phyloP scores from a whole-genome alignment of 2,329 filamentous ascomycete genomes.

The Trichoderma lentiforme region DNA sequence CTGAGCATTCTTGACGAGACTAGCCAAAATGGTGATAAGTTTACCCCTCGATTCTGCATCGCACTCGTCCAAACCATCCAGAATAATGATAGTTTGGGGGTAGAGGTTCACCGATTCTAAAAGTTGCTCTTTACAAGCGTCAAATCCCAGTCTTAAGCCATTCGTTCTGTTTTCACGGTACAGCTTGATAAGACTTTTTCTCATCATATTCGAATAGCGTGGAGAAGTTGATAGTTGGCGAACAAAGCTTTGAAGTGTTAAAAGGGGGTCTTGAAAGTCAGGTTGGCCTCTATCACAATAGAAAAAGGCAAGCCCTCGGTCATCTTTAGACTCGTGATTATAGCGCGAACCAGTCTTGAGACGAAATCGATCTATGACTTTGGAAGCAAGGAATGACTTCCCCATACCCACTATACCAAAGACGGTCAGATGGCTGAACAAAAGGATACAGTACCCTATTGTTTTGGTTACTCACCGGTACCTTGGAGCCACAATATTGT shows the following conservation, averaged over 20 bases:
- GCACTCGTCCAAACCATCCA: slow-evolving; percentile 11
- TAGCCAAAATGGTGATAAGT: not conserved
- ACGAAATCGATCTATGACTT: not conserved
- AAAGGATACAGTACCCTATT: not conserved
- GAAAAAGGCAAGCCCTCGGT: slow-evolving; percentile 1
- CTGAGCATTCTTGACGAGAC: not conserved
- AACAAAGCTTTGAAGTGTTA: not conserved
- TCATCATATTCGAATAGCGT: not conserved
- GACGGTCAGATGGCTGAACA: not conserved
- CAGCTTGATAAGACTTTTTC: not conserved
- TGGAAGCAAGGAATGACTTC: not conserved
- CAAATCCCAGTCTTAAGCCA: not conserved
- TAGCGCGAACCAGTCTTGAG: not conserved
- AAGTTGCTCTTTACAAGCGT: not conserved
- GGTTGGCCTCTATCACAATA: not conserved
- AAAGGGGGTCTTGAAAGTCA: not conserved
- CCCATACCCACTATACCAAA: not conserved
- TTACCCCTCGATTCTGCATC: not conserved
- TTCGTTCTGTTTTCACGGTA: not conserved
- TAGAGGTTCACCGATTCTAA: slow-evolving; percentile 3
- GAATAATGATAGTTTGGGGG: not conserved
- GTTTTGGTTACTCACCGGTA: not conserved
- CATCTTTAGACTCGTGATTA: not conserved
- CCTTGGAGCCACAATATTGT: slow-evolving; percentile 7
- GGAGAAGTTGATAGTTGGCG: not conserved